Conservation (phyloP, 75 land plant species). For the Pinus albicaulis region DNA sequence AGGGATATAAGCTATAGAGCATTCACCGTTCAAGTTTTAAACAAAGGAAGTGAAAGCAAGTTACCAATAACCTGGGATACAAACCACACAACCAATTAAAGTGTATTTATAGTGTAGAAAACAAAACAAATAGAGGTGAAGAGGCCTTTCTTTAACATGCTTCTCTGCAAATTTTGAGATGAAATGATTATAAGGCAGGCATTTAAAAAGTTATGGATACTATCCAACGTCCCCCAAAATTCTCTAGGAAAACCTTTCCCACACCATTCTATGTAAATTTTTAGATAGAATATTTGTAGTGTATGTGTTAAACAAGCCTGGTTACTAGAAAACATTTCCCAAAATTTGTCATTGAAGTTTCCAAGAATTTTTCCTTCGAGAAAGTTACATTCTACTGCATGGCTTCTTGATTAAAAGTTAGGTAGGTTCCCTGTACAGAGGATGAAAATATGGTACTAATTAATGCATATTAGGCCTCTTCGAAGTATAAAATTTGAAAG, state of each 20-base stretch:
- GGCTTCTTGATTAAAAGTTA: constrained; percentile 73
- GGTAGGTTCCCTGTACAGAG: constrained; percentile 77
- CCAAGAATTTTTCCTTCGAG: constrained; percentile 89
- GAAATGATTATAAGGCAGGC: not conserved
- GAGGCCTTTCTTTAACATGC: too few relatives aligned
- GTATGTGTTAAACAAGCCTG: constrained; percentile 46
- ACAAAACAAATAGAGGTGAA: too few relatives aligned
- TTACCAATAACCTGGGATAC: constrained; percentile 77
- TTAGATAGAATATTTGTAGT: not conserved
- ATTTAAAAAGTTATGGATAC: constrained; percentile 52
- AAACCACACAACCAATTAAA: not conserved
- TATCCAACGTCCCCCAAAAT: constrained; percentile 81
- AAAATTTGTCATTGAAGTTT: constrained; percentile 89
- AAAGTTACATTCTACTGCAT: constrained; percentile 60
- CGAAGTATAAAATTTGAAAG: constrained; percentile 65
- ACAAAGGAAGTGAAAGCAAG: constrained; percentile 58
- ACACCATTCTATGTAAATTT: not conserved
- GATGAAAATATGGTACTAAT: constrained; percentile 6
- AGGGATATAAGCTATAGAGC: not conserved
- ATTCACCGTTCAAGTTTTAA: constrained; percentile 54
- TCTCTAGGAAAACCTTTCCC: constrained; percentile 34
- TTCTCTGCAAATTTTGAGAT: not conserved
- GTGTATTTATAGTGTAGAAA: not conserved
- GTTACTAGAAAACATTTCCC: constrained; percentile 73
- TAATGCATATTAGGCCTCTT: not conserved